phyloP scores from a whole-genome alignment of 75 land plant species.

The Sequoiadendron giganteum region DNA sequence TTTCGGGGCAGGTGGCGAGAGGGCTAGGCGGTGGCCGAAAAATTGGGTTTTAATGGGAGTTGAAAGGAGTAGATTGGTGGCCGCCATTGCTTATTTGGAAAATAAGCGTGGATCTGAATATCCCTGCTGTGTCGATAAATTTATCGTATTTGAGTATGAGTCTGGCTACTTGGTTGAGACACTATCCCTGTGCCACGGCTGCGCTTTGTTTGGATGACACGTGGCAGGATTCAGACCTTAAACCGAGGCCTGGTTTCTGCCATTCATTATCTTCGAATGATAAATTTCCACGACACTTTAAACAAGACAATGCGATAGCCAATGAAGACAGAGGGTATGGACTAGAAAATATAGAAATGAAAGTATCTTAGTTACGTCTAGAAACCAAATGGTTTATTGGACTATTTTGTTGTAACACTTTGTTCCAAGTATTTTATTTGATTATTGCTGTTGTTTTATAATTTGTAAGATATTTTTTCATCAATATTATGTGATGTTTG shows the following conservation, averaged over 20 bases:
- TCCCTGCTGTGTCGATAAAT: slow-evolving; percentile 13
- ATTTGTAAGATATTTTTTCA: too few species aligned
- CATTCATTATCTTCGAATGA: not conserved
- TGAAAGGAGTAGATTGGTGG: slow-evolving; percentile 16
- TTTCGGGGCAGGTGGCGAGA: slow-evolving; percentile 16
- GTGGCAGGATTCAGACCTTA: not conserved
- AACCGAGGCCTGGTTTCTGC: too few species aligned
- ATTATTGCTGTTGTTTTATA: too few species aligned
- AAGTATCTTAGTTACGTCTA: too few species aligned
- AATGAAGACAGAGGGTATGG: not conserved
- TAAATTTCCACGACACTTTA: not conserved
- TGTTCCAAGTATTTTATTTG: too few species aligned
- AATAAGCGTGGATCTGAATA: not conserved
- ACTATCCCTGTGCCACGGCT: slow-evolving; percentile 32
- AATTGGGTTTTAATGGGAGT: not conserved
- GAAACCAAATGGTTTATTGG: too few species aligned
- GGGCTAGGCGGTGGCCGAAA: slow-evolving; percentile 1
- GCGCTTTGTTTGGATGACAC: not conserved
- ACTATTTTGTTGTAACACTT: not conserved
- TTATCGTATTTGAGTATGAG: slow-evolving; percentile 17
- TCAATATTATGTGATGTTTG: too few species aligned
- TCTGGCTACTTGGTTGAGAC: slow-evolving; percentile 18
- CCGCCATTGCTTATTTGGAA: slow-evolving; percentile 8
- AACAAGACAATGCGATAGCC: not conserved
- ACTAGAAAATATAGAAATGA: too few species aligned